Conservation (phyloP, 495 filamentous ascomycete genomes). For the Xylaria cubensis region DNA sequence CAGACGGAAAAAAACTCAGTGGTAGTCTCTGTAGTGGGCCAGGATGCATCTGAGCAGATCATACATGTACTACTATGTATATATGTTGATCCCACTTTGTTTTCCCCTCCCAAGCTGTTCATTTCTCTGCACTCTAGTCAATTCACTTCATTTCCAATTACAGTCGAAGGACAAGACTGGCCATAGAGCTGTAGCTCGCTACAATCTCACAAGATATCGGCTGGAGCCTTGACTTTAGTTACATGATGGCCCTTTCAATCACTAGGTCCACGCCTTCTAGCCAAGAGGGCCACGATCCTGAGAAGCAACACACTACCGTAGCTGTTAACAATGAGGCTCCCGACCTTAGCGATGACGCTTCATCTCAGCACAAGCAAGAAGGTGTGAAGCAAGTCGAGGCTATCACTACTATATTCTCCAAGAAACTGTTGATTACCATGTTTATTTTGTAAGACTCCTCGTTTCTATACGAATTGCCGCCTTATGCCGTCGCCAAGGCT, state of each 20-base stretch:
- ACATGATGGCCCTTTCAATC: constrained; percentile 4
- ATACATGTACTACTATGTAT: neutral
- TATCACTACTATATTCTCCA: constrained; percentile 43
- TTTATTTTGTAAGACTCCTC: constrained; percentile 34
- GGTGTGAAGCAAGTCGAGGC: constrained; percentile 46
- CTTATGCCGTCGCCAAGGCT: neutral
- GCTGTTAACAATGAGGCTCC: neutral
- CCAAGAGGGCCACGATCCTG: neutral
- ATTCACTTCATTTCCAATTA: neutral
- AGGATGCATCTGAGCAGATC: neutral
- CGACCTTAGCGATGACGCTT: neutral
- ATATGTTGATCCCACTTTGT: constrained; percentile 7
- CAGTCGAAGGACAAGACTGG: neutral
- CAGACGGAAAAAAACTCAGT: neutral
- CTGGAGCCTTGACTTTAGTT: neutral
- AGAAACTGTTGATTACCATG: constrained; percentile 35
- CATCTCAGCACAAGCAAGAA: constrained; percentile 28
- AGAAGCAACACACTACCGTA: neutral
- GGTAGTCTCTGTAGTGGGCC: neutral
- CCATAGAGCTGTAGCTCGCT: neutral
- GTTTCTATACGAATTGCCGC: neutral
- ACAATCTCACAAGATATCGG: neutral
- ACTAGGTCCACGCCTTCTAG: constrained; percentile 5
- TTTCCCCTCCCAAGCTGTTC: neutral
- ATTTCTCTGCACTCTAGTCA: neutral